Base-by-base conservation (phyloP, 306 rosid genomes). In the Acmispon strigosus region DNA sequence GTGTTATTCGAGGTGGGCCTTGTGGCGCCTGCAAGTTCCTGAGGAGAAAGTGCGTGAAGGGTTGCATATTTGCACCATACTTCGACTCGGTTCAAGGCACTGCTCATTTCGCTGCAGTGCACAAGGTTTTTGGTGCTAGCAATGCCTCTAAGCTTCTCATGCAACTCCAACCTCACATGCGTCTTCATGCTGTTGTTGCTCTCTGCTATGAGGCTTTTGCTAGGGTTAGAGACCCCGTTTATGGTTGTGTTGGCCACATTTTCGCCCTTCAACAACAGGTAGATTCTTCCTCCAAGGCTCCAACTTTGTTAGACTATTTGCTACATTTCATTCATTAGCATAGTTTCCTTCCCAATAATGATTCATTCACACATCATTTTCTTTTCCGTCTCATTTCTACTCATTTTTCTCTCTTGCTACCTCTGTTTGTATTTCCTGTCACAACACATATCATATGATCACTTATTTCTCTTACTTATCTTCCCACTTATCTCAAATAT, bases 11-110 rank as follows among this genome's bases (percentile, higher is more conserved):
- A 50, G 74, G 75, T 12, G 96, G 96, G 15, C 98, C 98, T 11
- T 92, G 98, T 69, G 98, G 98, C 7, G 98, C 98, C 12, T 92
- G 98, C 89, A 92, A 92, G 81, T 90, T 86, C 61, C 80, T 92
- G 8, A 69, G 98, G 53, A 53, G 96, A n/a, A 92, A 90, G 77
- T 92, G 98, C 76, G 85, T 90, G 34, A 88, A 76, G 70, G 91
- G 92, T 0, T 92, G 98, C 82, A 80, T 92, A 16, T 92, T 92
- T 73, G 91, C 98, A 16, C 96, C 98, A 0, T 92, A 90, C 53
- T 92, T 92, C 76, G 90, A 90, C 82, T 81, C 96, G 0, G 96
- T 85, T 1, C 90, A 85, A 83, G 98, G 98, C 6, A 73, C 98
- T 0, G 84, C 87, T 18, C 90, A 92, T 66, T 92, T 92, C 57